phyloP scores from a whole-genome alignment of 108 stramenopile species.

The Nannochloropsis granulata region DNA sequence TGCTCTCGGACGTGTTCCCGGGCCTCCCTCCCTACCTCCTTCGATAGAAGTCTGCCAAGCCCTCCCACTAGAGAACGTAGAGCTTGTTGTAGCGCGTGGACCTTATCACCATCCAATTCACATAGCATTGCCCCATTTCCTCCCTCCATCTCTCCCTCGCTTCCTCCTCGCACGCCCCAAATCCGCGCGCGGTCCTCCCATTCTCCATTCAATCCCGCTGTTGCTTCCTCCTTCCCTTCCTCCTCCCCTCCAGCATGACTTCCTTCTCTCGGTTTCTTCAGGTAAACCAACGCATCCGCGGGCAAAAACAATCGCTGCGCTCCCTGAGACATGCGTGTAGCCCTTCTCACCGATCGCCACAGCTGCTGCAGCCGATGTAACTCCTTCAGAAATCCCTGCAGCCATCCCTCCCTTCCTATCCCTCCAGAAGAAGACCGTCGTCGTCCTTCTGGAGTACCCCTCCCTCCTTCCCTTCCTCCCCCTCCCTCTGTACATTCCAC shows the following conservation, averaged over 20 bases:
- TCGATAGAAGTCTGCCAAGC: not conserved
- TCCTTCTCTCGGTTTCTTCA: not conserved
- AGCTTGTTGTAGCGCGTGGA: not conserved
- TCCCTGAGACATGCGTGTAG: not conserved
- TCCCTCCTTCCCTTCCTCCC: not conserved
- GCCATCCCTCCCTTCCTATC: not conserved
- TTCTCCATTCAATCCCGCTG: not conserved
- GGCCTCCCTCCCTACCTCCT: not conserved
- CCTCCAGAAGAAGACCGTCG: not conserved
- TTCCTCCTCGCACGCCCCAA: not conserved
- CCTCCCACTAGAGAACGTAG: not conserved
- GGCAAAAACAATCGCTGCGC: not conserved
- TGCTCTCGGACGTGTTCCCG: not conserved
- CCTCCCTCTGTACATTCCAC: not conserved
- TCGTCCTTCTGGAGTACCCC: not conserved
- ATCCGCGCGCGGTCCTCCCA: not conserved
- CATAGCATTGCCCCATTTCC: not conserved
- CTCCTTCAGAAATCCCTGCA: not conserved
- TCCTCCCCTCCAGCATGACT: not conserved
- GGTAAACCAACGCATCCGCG: not conserved
- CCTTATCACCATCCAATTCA: not conserved
- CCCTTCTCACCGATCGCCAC: not conserved
- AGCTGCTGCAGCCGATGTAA: not conserved
- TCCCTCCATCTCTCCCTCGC: not conserved
- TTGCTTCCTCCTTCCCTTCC: not conserved